Percentiles rank a stretch among this genome's conserved stretches.
These are phyloP conservation scores for Brassica balearica DNA, from an alignment of 441 rosid species.

Conservation along the genomic window DNA sequence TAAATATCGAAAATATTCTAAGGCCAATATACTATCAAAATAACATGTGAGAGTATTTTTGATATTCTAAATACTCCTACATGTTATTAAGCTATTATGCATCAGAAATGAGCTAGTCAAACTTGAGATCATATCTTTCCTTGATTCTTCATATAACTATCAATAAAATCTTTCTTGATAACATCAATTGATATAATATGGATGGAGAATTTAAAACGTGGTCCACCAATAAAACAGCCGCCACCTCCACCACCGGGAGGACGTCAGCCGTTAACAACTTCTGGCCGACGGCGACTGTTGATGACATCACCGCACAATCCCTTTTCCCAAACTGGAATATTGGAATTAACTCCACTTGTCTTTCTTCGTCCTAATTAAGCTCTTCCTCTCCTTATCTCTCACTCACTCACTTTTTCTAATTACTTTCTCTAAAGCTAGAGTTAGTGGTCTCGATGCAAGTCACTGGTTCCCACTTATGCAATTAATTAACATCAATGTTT, in stretches of 20 bases:
- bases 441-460: conserved; percentile 34
- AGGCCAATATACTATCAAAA: no score
- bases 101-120: neutral
- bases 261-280: conserved; percentile 11
- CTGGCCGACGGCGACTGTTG: conserved; percentile 13
- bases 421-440: conserved; percentile 31
- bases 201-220: conserved; percentile 16
- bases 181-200: conserved; percentile 6
- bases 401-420: conserved; percentile 18
- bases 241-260: conserved; percentile 33
- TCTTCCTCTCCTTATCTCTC: conserved; percentile 21
- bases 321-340: conserved; percentile 61
- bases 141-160: conserved; percentile 1
- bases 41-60: neutral
- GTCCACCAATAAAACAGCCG: conserved; percentile 33
- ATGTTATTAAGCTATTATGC: neutral
- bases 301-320: neutral
- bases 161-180: conserved; percentile 15
- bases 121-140: neutral
- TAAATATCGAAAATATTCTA: no score
- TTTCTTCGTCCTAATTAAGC: conserved; percentile 34
- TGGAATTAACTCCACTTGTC: conserved; percentile 41
- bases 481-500: conserved; percentile 16
- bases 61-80: conserved; percentile 2
- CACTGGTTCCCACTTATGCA: conserved; percentile 37